Conservation (phyloP, 345 rosid genomes). For the Gossypium rotundifolium region DNA sequence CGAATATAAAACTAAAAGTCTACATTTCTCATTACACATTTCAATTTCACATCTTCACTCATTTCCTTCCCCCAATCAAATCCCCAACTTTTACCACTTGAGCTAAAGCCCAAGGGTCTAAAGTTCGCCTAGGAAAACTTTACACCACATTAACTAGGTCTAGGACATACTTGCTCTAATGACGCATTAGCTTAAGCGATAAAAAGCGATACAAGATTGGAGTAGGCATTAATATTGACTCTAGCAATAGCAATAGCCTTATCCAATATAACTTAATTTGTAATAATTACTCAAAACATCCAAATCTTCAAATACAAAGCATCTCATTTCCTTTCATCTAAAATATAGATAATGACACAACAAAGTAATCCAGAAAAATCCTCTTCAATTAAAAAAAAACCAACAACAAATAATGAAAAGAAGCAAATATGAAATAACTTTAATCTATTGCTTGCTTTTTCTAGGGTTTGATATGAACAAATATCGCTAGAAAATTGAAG, state of each 20-base stretch:
- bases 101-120: not conserved
- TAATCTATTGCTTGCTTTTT: not conserved
- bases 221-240: not conserved
- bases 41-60: not conserved
- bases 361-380: not conserved
- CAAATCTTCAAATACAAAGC: not conserved
- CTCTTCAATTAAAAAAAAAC: not conserved
- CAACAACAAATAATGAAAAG: not conserved
- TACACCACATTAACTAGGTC: not conserved
- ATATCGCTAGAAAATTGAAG: not conserved
- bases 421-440: not conserved
- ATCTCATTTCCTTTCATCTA: not conserved
- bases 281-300: not conserved
- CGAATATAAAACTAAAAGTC: not conserved
- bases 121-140: not conserved
- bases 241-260: not conserved
- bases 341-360: not conserved
- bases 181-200: not conserved
- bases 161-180: not conserved
- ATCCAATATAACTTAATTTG: not conserved
- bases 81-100: not conserved
- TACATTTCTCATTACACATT: not conserved
- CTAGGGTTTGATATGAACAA: slow-evolving; percentile 19
- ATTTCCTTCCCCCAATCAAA: not conserved
- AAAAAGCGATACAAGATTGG: not conserved